Conservation (phyloP, 2,329 filamentous ascomycete species). For the Pseudocercospora vitis region DNA sequence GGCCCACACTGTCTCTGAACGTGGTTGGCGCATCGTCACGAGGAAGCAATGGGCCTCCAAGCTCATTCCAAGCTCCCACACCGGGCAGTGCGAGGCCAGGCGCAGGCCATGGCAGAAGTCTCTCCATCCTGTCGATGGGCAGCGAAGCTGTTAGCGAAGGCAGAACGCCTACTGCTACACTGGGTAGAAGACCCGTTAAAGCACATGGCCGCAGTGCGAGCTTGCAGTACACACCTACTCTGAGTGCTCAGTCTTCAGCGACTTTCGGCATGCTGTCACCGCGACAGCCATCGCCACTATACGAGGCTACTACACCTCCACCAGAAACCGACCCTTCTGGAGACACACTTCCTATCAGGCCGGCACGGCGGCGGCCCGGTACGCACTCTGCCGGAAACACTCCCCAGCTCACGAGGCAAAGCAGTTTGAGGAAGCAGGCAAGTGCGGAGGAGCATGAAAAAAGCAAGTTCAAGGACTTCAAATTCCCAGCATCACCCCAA, state of each 20-base stretch:
- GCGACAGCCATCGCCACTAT: conserved; percentile 45
- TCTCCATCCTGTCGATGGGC: conserved; percentile 53
- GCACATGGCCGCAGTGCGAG: conserved; percentile 78
- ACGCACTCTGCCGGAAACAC: conserved; percentile 35
- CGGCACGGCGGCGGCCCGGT: conserved; percentile 31
- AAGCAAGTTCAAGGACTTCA: conserved; percentile 28
- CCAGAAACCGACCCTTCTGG: conserved; percentile 10
- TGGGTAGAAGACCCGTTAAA: conserved; percentile 52
- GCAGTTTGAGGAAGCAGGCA: conserved; percentile 19
- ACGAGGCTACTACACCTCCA: conserved; percentile 42
- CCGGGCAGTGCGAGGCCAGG: conserved; percentile 49
- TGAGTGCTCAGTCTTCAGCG: conserved; percentile 20
- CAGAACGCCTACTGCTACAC: conserved; percentile 16
- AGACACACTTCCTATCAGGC: conserved; percentile 24
- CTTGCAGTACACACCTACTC: conserved; percentile 66
- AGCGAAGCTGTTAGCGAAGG: conserved; percentile 41
- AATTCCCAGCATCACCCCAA: conserved; percentile 30
- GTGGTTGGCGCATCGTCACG: conserved; percentile 39
- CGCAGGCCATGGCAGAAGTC: conserved; percentile 48
- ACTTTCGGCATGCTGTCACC: conserved; percentile 20
- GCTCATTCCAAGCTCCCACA: conserved; percentile 27
- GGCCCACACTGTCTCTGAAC: conserved; percentile 64
- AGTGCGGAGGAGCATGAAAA: conserved; percentile 18
- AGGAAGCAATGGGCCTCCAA: conserved; percentile 25
- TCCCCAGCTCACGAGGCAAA: conserved; percentile 28